Base-by-base conservation (phyloP, 2,329 filamentous ascomycete genomes). In the Magnaporthiopsis rhizophila region DNA sequence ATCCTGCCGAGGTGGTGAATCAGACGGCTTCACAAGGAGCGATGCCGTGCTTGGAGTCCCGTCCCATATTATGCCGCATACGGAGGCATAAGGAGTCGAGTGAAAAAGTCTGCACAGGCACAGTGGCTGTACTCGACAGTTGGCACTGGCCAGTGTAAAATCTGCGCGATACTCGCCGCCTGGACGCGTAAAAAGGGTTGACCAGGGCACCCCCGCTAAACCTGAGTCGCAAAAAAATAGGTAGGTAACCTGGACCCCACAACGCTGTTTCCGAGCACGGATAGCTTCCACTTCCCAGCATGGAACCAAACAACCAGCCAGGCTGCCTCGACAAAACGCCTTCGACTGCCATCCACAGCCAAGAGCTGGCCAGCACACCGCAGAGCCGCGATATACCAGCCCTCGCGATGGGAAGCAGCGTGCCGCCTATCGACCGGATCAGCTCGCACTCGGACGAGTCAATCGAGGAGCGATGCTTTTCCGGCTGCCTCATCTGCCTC, bases 381-480 rank as follows among this genome's bases (percentile, higher is more conserved):
- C 45, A 21, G 18, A 53, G 9, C 45, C 45, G 45, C 45, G 45
- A 53, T 21, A 71, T 71, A 70, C 63, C 68, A 13, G 64, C 68
- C n/a, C 64, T 69, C 21, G 67, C 68, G 28, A 64, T 65, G 34
- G 66, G 68, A 50, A 66, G 57, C 15, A 64, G 68, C 32, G 64
- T 62, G 36, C 68, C 68, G 58, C 67, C 68, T 13, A 66, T 69
- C 32, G 67, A 68, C 67, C 67, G 68, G 60, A 68, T 68, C 62
- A 69, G 67, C 61, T 64, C 65, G 11, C 65, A 68, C 30, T 69
- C 67, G 15, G 65, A 69, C 28, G 77, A 86, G 72, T 83, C 83
- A 53, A 86, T 88, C 70, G 86, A 89, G 74, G 86, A 89, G 75
- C 79, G 86, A 65, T 83, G 80, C 72, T 88, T 89, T 73, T 80